phyloP scores from a whole-genome alignment of 257 asterid genomes.

The Cynanchum wilfordii region DNA sequence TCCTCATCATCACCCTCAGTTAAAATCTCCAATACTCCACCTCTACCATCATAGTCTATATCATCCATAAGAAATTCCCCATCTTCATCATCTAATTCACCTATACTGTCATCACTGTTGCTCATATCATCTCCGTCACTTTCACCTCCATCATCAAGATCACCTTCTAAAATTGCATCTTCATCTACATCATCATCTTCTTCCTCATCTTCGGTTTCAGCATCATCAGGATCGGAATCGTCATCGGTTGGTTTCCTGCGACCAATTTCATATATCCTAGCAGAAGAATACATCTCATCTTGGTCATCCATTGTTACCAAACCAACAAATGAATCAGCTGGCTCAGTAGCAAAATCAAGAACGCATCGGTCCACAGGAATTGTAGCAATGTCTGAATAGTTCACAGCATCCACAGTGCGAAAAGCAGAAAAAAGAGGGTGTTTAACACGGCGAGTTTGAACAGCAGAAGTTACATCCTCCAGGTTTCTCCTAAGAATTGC shows the following conservation, averaged over 20 bases:
- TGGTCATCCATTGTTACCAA: conserved; percentile 88
- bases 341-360: conserved; percentile 87
- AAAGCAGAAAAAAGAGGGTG: conserved; percentile 93
- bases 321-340: conserved; percentile 93
- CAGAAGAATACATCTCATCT: conserved; percentile 93
- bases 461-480: conserved; percentile 82
- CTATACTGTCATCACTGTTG: conserved; percentile 50
- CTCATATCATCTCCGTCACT: conserved; percentile 71
- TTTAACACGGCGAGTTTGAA: conserved; percentile 75
- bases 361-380: conserved; percentile 91
- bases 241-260: conserved; percentile 88
- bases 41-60: conserved; percentile 47
- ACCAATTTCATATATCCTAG: conserved; percentile 89
- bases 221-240: conserved; percentile 97
- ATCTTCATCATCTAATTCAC: conserved; percentile 73
- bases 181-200: conserved; percentile 64
- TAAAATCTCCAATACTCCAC: conserved; percentile 63
- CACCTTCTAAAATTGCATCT: conserved; percentile 54
- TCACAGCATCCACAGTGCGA: conserved; percentile 92
- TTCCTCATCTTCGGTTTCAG: conserved; percentile 80
- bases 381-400: conserved; percentile 87
- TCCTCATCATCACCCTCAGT: conserved; percentile 72
- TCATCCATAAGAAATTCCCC: conserved; percentile 68
- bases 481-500: conserved; percentile 88
- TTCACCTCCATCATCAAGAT: conserved; percentile 61